Percentiles rank a stretch among this genome's conserved stretches.
Evolutionary conservation across 768 basidiomycete genomes (phyloP).

Genomic region (Chlorophyllum brunneum): DNA sequence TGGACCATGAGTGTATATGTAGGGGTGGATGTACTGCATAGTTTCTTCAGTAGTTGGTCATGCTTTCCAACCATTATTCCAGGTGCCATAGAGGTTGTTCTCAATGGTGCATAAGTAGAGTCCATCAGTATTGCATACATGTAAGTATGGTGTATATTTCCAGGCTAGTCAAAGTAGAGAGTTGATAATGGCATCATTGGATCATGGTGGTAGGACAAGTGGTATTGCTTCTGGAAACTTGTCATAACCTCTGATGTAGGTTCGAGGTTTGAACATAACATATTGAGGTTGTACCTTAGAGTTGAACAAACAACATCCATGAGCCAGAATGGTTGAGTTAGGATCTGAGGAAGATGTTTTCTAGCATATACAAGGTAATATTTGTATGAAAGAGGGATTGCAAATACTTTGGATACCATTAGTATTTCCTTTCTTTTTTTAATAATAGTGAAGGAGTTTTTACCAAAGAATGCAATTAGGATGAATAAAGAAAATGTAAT

Average conservation of each 20-base stretch:
- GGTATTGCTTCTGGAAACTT: too few species aligned
- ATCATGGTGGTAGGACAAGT: too few species aligned
- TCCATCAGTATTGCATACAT: too few species aligned
- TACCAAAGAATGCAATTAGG: slow-evolving; percentile 4
- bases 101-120: too few species aligned
- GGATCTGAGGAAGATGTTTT: background rate
- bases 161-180: too few species aligned
- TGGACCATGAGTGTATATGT: too few species aligned
- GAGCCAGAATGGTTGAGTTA: background rate
- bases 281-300: slow-evolving; percentile 1
- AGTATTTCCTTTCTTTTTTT: background rate
- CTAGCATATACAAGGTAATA: slow-evolving; percentile 5
- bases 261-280: too few species aligned
- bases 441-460: background rate
- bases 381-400: slow-evolving; percentile 3
- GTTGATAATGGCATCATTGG: too few species aligned
- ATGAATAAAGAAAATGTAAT: slow-evolving; percentile 3
- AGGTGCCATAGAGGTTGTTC: background rate
- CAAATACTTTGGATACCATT: background rate
- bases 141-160: too few species aligned
- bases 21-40: too few species aligned
- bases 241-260: too few species aligned
- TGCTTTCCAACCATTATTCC: background rate
- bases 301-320: slow-evolving; percentile 7
- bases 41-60: too few species aligned